A percentile compares a stretch with the other conserved stretches of the same genome.
These are phyloP conservation scores for Thinopyrum elongatum DNA, from an alignment of 176 grass and related monocot genomes.

Conservation along the genomic window DNA sequence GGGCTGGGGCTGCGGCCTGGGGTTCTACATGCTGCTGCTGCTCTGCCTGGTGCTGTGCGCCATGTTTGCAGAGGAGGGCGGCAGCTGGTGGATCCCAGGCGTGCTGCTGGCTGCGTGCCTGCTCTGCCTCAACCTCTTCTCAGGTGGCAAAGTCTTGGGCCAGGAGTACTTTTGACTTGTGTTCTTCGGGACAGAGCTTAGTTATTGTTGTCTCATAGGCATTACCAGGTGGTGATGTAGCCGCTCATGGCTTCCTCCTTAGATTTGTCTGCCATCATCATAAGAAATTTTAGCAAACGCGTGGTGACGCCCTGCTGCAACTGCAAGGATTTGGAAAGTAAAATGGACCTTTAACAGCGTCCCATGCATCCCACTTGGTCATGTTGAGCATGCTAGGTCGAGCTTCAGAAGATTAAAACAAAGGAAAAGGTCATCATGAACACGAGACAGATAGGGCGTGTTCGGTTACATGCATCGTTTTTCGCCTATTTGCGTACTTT, in stretches of 20 bases:
- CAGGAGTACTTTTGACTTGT: constrained; percentile 28
- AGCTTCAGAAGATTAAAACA: constrained; percentile 36
- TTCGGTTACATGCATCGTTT: no score
- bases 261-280: constrained; percentile 49
- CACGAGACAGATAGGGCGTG: background rate
- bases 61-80: constrained; percentile 49
- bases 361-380: constrained; percentile 90
- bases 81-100: constrained; percentile 60
- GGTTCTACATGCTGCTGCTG: constrained; percentile 63
- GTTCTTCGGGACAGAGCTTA: background rate
- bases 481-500: no score
- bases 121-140: constrained; percentile 63
- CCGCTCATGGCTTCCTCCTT: constrained; percentile 74
- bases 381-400: constrained; percentile 49
- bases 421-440: background rate
- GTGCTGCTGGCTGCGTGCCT: constrained; percentile 43
- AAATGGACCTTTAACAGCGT: constrained; percentile 36
- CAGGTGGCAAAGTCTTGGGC: constrained; percentile 42
- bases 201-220: no score
- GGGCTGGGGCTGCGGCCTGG: constrained; percentile 26
- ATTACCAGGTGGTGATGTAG: constrained; percentile 48
- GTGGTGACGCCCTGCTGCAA: background rate
- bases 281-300: background rate
- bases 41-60: constrained; percentile 56
- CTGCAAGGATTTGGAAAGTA: background rate